Evolutionary conservation across 129 eudicot species (phyloP).

Genomic region (Pulicaria dysenterica): DNA sequence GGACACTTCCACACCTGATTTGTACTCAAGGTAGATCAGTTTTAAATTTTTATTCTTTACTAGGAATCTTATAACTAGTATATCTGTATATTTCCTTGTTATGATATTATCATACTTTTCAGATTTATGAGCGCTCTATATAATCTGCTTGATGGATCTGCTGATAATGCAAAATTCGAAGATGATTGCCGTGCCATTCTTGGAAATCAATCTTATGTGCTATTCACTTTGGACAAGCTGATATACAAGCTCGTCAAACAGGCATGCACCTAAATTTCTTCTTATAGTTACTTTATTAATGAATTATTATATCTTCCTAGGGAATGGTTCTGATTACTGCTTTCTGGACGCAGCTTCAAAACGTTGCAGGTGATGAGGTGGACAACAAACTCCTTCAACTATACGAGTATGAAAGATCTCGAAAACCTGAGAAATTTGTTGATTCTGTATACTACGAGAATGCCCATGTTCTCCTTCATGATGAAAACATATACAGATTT

Average conservation of each 20-base stretch:
- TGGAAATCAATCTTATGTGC: constrained; percentile 92
- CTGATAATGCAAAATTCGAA: constrained; percentile 89
- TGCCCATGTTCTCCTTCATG: constrained; percentile 81
- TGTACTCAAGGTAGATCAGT: constrained; percentile 66
- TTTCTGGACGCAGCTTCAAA: constrained; percentile 75
- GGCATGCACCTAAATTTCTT: constrained; percentile 39
- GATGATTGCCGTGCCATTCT: constrained; percentile 92
- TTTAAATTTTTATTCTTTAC: constrained; percentile 4
- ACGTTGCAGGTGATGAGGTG: constrained; percentile 78
- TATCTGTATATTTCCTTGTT: constrained; percentile 1
- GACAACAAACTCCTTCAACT: constrained; percentile 85
- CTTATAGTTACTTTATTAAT: neutral
- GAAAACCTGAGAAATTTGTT: constrained; percentile 64
- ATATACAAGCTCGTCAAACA: constrained; percentile 92
- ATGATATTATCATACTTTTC: constrained; percentile 29
- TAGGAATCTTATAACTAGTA: neutral
- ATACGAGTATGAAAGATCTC: constrained; percentile 79
- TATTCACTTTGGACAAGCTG: constrained; percentile 91
- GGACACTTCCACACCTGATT: constrained; percentile 59
- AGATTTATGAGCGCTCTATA: constrained; percentile 81
- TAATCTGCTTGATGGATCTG: constrained; percentile 86
- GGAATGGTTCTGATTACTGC: constrained; percentile 16
- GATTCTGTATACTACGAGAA: constrained; percentile 95
- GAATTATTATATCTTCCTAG: neutral
- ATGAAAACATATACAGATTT: constrained; percentile 87